phyloP scores from a whole-genome alignment of 2,329 filamentous ascomycete genomes.

The Zarea fungicola region DNA sequence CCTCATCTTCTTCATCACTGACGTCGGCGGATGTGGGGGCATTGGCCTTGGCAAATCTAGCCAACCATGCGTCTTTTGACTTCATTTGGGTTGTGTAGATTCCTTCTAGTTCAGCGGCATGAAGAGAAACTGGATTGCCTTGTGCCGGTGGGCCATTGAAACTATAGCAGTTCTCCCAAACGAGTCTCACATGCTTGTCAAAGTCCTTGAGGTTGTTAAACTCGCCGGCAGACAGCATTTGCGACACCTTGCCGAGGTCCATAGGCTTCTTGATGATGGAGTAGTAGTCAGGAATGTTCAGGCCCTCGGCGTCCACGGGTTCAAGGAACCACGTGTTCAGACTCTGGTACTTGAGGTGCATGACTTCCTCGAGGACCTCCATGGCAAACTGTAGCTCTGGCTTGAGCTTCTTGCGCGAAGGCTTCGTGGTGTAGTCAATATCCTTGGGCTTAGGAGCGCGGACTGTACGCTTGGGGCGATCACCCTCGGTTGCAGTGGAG shows the following conservation, averaged over 20 bases:
- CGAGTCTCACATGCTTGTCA: constrained; percentile 73
- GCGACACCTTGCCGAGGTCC: constrained; percentile 79
- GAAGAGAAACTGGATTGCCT: constrained; percentile 65
- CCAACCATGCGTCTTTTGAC: constrained; percentile 76
- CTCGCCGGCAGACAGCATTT: constrained; percentile 70
- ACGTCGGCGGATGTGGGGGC: constrained; percentile 54
- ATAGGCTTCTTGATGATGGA: constrained; percentile 95
- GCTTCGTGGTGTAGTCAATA: constrained; percentile 72
- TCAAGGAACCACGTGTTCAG: constrained; percentile 71
- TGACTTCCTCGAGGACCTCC: constrained; percentile 70
- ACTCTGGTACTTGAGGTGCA: constrained; percentile 63
- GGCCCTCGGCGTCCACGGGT: constrained; percentile 87
- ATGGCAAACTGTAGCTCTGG: constrained; percentile 89
- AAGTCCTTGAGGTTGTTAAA: constrained; percentile 83
- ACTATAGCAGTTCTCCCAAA: constrained; percentile 84
- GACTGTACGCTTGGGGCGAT: constrained; percentile 86
- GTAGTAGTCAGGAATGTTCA: constrained; percentile 91
- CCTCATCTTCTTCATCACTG: constrained; percentile 67
- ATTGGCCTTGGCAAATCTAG: constrained; percentile 58
- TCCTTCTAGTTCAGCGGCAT: constrained; percentile 68
- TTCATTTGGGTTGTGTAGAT: constrained; percentile 72
- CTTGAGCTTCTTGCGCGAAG: constrained; percentile 80
- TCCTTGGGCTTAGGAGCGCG: constrained; percentile 88
- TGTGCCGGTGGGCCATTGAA: constrained; percentile 63
- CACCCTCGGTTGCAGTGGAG: constrained; percentile 51